Evolutionary conservation across 2,329 filamentous ascomycete species (phyloP), one percentile per base, ranked within the genome.

Genomic region (Aspergillus neotritici): DNA sequence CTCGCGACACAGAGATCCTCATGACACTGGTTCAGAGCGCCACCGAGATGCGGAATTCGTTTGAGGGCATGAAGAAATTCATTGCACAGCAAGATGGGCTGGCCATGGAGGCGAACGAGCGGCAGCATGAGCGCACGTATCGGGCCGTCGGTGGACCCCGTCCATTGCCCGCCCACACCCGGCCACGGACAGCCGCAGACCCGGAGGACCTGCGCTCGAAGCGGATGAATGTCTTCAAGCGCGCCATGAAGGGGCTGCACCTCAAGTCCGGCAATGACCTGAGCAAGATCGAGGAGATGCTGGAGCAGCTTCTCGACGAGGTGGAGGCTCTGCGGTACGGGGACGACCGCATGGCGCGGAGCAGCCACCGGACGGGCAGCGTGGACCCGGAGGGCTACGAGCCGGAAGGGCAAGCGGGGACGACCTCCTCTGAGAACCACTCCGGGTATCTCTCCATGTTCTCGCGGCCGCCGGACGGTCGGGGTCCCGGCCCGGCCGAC

Each of bases 21-120:
- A 87, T 96, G 36, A 91, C 93, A 0, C 79, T 98, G 28, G 93
- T 98, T 48, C 84, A 91, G 47, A 90, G 89, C 42, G 91, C 93
- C 4, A 84, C 93, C 10, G 93, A 98, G 68, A 97, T 97, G 90
- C 87, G 91, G 51, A 94, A 87, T 55, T 94, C 88, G 1, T 94
- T 97, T 61, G 87, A 94, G 53, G 90, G 95, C 57, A 86, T 98
- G 77, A 96, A 93, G 73, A 86, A 84, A 51, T 84, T 94, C 60
- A 85, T 98, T 48, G 84, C 86, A 38, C 86, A 94, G 52, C 91
- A 94, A 47, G 91, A 96, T 60, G 87, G 87, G 46, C 79, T 89
- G 58, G 86, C 97, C 58, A 87, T 96, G 66, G 83, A 86, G 31
- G 83, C 86, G 50, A 86, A 87, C n/a, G 84, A 90, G 56, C 86